Conservation (phyloP, 371 early-diverging fungal genomes). For the Zopfochytrium polystomum region DNA sequence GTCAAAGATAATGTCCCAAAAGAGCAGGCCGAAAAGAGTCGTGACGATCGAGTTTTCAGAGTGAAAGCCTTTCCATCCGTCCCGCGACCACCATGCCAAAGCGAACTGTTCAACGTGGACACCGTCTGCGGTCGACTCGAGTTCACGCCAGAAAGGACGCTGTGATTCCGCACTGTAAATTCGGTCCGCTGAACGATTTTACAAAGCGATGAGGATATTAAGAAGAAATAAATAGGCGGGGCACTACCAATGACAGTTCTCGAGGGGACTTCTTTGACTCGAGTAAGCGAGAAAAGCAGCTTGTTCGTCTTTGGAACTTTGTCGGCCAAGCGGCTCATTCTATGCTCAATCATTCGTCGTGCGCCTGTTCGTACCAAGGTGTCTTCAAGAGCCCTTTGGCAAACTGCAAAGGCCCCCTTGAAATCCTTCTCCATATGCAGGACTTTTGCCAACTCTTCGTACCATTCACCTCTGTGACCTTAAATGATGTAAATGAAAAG, state of each 20-base stretch:
- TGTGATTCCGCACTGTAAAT: constrained; percentile 23
- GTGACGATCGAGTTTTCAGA: constrained; percentile 38
- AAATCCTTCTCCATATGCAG: no score
- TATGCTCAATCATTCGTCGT: no score
- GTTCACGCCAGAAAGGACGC: constrained; percentile 1
- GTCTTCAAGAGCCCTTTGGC: no score
- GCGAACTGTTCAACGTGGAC: constrained; percentile 31
- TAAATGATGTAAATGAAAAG: no score
- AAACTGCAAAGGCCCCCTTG: no score
- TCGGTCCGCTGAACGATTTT: constrained; percentile 22
- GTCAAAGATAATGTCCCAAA: constrained; percentile 43
- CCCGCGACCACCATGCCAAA: constrained; percentile 15
- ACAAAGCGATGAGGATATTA: no score
- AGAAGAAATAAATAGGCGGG: no score
- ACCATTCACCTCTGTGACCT: no score
- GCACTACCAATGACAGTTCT: constrained; percentile 5
- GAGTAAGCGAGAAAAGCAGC: not conserved
- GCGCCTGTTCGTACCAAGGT: no score
- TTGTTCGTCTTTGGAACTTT: no score
- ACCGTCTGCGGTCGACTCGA: constrained; percentile 2
- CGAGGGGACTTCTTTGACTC: not conserved
- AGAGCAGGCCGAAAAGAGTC: constrained; percentile 43
- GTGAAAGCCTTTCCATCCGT: constrained; percentile 39
- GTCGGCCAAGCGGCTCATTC: no score
- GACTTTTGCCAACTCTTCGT: no score